phyloP scores from a whole-genome alignment of 1,284 basidiomycete species.

The Microbotryum lychnidis-dioicae region DNA sequence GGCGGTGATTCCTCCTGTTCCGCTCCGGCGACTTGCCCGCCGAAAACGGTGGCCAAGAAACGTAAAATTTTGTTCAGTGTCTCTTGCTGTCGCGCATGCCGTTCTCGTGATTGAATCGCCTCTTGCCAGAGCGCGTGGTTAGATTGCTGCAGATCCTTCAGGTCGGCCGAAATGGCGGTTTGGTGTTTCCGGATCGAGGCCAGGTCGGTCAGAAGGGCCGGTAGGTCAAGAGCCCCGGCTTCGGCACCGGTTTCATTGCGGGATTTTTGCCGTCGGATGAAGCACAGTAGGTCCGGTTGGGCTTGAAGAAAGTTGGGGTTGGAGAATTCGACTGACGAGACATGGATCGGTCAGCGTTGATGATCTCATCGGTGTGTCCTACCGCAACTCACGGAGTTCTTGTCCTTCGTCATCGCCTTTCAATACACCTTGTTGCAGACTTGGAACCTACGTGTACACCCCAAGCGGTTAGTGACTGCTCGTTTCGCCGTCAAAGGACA shows the following conservation, averaged over 20 bases:
- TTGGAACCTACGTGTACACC: slow-evolving; percentile 57
- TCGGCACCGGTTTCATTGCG: slow-evolving; percentile 14
- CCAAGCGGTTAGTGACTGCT: neutral
- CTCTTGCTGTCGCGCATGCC: slow-evolving; percentile 85
- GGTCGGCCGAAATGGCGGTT: slow-evolving; percentile 73
- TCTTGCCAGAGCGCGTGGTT: slow-evolving; percentile 92
- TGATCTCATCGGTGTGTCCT: neutral
- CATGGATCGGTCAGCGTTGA: neutral
- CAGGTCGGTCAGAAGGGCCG: slow-evolving; percentile 70
- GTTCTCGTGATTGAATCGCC: slow-evolving; percentile 65
- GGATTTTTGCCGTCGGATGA: slow-evolving; percentile 70
- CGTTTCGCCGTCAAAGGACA: neutral
- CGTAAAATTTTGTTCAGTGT: slow-evolving; percentile 94
- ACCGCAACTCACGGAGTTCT: slow-evolving; percentile 62
- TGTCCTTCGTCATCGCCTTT: slow-evolving; percentile 58
- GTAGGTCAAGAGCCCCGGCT: slow-evolving; percentile 53
- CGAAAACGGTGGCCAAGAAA: slow-evolving; percentile 89
- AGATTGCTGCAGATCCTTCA: slow-evolving; percentile 77
- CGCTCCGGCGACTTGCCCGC: slow-evolving; percentile 41
- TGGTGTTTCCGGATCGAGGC: slow-evolving; percentile 86
- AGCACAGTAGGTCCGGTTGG: slow-evolving; percentile 80
- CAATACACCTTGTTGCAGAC: slow-evolving; percentile 89
- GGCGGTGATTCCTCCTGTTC: slow-evolving; percentile 4
- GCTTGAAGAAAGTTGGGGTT: slow-evolving; percentile 82
- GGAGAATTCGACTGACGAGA: slow-evolving; percentile 54